Conservation (phyloP, 257 asterid species). For the Solanum rostratum region DNA sequence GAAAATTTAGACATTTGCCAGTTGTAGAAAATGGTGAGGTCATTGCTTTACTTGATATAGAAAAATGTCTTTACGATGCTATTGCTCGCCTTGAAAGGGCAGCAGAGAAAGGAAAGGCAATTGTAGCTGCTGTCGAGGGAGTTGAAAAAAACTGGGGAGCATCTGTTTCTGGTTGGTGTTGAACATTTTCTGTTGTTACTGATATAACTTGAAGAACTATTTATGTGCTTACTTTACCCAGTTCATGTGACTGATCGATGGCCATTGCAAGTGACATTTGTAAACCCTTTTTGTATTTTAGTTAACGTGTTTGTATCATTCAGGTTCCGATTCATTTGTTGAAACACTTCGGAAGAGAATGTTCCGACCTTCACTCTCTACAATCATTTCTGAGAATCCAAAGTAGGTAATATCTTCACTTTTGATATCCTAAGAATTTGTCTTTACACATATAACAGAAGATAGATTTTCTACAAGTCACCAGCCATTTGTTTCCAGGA, state of each 20-base stretch:
- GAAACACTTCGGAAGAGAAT: slow-evolving; percentile 81
- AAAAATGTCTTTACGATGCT: slow-evolving; percentile 89
- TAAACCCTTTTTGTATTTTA: not conserved
- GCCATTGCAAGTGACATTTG: not conserved
- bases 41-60: slow-evolving; percentile 84
- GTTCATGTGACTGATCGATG: not conserved
- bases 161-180: slow-evolving; percentile 53
- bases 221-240: not conserved
- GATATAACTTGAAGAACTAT: not conserved
- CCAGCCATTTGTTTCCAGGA: slow-evolving; percentile 10
- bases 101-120: slow-evolving; percentile 96
- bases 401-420: slow-evolving; percentile 79
- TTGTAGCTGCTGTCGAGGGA: slow-evolving; percentile 94
- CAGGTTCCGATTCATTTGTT: slow-evolving; percentile 77
- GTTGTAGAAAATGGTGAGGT: slow-evolving; percentile 97
- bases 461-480: not conserved
- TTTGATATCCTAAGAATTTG: slow-evolving; percentile 1
- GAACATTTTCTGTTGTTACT: not conserved
- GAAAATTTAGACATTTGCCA: slow-evolving; percentile 92
- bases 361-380: slow-evolving; percentile 80
- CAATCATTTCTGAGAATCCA: slow-evolving; percentile 81
- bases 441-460: not conserved
- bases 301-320: not conserved
- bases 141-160: slow-evolving; percentile 96
- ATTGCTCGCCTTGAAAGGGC: slow-evolving; percentile 96